Evolutionary conservation across 768 basidiomycete genomes (phyloP), one percentile per base, ranked within the genome.

Genomic region (Leucogyrophana mollusca): DNA sequence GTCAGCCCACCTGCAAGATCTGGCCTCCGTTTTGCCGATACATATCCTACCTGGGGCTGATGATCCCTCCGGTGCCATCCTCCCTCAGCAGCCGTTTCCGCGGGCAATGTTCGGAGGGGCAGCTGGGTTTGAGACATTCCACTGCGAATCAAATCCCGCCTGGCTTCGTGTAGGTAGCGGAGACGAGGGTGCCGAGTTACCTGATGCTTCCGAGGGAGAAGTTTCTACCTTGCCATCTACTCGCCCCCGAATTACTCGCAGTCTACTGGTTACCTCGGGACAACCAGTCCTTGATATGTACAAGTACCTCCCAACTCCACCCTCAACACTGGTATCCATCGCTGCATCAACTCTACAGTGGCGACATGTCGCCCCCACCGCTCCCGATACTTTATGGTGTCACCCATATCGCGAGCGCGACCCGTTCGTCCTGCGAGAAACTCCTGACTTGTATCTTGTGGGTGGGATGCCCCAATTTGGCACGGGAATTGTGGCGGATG

Each of bases 381-480:
- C 95, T 20, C 96, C 96, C 21, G 96, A 99, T 66, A 99, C 96
- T 1, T 76, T 99, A 3, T 97, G 94, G 94, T 97, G 96, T 57
- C 94, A 97, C 64, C 96, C 96, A 14, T 98, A 87, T 70, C 80
- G 87, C 40, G 74, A 80, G 22, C 70, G 73, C 14, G 96, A 99
- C 60, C 96, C 96, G 0, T 99, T 99, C 68, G 74, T 96, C 46
- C 75, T 99, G 24, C 56, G 70, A n/a, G 77, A 85, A 59, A 86
- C 91, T 8, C 96, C 96, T 13, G 83, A 96, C 60, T 66, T 98
- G 22, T 98, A 97, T 64, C 73, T 94, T 54, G 74, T 94, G n/a
- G 96, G 96, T 25, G 90, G 90, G 50, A 94, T 97, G 68, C 83
- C 86, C 23, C 70, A 70, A 49, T 97, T 97, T 56, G 79, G 74